Conservation (phyloP, 305 asterid genomes). For the Fraxinus baroniana region DNA sequence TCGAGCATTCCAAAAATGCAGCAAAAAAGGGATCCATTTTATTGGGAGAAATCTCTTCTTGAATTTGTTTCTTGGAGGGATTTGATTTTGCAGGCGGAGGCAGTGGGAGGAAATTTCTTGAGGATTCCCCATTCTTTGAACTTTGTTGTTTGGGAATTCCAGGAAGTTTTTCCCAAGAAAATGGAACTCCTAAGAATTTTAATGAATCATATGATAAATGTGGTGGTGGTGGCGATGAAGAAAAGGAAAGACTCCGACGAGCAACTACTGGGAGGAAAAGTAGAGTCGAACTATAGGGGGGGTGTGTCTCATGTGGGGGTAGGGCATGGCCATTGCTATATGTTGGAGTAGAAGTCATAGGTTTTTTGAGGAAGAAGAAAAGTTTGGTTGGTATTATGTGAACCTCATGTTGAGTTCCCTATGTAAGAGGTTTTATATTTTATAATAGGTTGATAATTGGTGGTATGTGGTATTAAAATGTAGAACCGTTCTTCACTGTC, state of each 20-base stretch:
- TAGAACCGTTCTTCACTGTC: no score
- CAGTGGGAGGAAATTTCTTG: constrained; percentile 38
- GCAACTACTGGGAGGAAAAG: constrained; percentile 4
- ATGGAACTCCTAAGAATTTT: constrained; percentile 33
- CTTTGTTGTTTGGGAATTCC: constrained; percentile 40
- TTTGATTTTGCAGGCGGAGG: constrained; percentile 59
- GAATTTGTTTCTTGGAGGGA: constrained; percentile 40
- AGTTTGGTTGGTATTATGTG: not conserved
- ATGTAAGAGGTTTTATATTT: no score
- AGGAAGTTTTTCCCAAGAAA: constrained; percentile 46
- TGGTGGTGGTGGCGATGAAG: constrained; percentile 30
- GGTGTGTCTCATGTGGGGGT: constrained; percentile 13
- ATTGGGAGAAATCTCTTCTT: not conserved
- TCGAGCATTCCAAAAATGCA: constrained; percentile 70
- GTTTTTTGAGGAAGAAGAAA: not conserved
- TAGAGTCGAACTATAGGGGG: constrained; percentile 21
- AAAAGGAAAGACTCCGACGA: constrained; percentile 23
- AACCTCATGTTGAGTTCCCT: no score
- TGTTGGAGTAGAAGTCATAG: constrained; percentile 26
- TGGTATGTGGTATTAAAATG: no score
- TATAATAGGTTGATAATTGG: no score
- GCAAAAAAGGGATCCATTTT: constrained; percentile 62
- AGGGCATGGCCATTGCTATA: not conserved
- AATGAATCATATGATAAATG: constrained; percentile 26
- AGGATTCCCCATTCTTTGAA: constrained; percentile 18